phyloP scores from a whole-genome alignment of 2,329 filamentous ascomycete species.

The Alternaria viburni region DNA sequence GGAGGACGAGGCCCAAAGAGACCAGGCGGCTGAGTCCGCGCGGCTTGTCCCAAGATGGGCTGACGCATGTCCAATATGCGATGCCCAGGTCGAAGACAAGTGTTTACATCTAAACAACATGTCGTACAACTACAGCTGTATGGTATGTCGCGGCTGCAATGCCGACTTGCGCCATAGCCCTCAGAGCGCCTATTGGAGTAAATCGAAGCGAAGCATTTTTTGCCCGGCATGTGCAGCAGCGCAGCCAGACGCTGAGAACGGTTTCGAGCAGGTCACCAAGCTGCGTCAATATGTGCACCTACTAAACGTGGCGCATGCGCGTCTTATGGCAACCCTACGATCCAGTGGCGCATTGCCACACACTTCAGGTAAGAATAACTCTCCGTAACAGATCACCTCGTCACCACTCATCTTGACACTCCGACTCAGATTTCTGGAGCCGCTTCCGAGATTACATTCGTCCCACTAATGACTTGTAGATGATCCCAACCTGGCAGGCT shows the following conservation, averaged over 20 bases:
- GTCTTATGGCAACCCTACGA: slow-evolving; percentile 84
- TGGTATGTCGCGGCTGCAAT: slow-evolving; percentile 73
- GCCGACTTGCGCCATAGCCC: slow-evolving; percentile 73
- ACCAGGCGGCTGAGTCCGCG: slow-evolving; percentile 51
- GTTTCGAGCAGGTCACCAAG: slow-evolving; percentile 79
- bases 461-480: slow-evolving; percentile 56
- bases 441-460: slow-evolving; percentile 38
- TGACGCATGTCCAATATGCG: slow-evolving; percentile 83
- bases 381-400: slow-evolving; percentile 20
- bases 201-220: slow-evolving; percentile 70
- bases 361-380: slow-evolving; percentile 62
- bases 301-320: slow-evolving; percentile 86
- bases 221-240: slow-evolving; percentile 72
- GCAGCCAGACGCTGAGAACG: slow-evolving; percentile 62
- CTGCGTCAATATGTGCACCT: slow-evolving; percentile 95
- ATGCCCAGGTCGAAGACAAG: slow-evolving; percentile 91
- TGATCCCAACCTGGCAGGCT: slow-evolving; percentile 71
- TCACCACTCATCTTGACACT: slow-evolving; percentile 41
- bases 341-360: slow-evolving; percentile 81
- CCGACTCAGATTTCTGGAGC: slow-evolving; percentile 36
- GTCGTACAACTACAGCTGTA: slow-evolving; percentile 84
- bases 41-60: slow-evolving; percentile 54
- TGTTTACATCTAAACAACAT: slow-evolving; percentile 77
- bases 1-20: slow-evolving; percentile 46
- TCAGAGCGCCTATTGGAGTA: slow-evolving; percentile 73